These are phyloP conservation scores for Suillus cothurnatus DNA, from an alignment of 768 basidiomycete genomes.

Conservation along the genomic window DNA sequence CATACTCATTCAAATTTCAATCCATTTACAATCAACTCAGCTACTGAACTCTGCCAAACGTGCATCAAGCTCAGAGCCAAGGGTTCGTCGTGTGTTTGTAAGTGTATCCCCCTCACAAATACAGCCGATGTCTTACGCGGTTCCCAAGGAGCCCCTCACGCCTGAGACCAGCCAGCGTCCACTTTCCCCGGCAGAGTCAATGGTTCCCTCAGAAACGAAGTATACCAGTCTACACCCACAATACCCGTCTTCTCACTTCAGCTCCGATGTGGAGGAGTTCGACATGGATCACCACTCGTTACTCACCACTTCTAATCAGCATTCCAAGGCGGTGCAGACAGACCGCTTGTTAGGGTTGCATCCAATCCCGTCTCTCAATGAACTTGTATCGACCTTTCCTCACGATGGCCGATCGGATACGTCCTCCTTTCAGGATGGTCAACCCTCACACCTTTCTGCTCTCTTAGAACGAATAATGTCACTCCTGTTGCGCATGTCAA, in stretches of 20 bases:
- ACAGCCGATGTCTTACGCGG: neutral
- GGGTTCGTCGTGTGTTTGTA: conserved; percentile 34
- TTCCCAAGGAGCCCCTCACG: conserved; percentile 44
- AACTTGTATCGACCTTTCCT: conserved; percentile 46
- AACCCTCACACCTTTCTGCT: conserved; percentile 47
- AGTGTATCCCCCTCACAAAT: conserved; percentile 15
- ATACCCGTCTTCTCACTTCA: conserved; percentile 30
- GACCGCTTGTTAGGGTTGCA: conserved; percentile 43
- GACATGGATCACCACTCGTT: conserved; percentile 34
- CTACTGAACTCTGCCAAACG: conserved; percentile 32
- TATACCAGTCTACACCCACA: conserved; percentile 25
- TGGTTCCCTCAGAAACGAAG: conserved; percentile 27
- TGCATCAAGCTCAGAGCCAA: conserved; percentile 38
- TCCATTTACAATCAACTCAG: conserved; percentile 26
- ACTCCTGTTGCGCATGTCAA: conserved; percentile 62
- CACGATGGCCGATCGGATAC: conserved; percentile 73
- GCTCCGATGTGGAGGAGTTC: conserved; percentile 49
- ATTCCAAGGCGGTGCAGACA: conserved; percentile 71
- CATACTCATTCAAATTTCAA: conserved; percentile 27
- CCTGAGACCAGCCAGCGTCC: conserved; percentile 46
- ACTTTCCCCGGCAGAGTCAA: conserved; percentile 44
- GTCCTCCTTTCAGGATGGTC: conserved; percentile 66
- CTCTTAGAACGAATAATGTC: conserved; percentile 65
- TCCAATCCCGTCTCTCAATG: conserved; percentile 33
- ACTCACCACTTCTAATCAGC: conserved; percentile 43